phyloP scores from a whole-genome alignment of 768 basidiomycete species.

The Serendipita sp. region DNA sequence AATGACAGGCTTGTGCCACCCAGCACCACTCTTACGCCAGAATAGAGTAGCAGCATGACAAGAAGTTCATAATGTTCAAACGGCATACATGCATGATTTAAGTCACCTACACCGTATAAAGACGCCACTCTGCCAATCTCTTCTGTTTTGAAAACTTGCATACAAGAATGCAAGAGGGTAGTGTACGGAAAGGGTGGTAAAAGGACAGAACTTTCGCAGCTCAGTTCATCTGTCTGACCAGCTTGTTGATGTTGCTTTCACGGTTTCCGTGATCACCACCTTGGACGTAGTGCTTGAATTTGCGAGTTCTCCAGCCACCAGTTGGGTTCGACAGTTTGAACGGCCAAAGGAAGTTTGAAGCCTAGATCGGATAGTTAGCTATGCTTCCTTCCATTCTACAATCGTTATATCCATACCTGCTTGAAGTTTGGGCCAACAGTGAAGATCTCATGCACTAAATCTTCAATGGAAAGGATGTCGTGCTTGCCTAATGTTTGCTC shows the following conservation, averaged over 20 bases:
- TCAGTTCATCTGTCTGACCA: conserved; percentile 53
- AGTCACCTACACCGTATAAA: not conserved
- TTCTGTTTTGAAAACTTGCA: not conserved
- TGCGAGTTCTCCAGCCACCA: conserved; percentile 93
- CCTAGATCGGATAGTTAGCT: conserved; percentile 24
- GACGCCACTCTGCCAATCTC: too few species aligned
- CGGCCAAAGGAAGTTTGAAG: conserved; percentile 95
- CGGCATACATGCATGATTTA: not conserved
- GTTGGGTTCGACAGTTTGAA: conserved; percentile 99
- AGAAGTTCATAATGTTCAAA: not conserved
- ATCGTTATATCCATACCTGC: conserved; percentile 37
- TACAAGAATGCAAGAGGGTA: not conserved
- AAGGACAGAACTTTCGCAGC: not conserved
- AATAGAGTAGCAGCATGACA: not conserved
- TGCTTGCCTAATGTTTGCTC: conserved; percentile 80
- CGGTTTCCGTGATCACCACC: conserved; percentile 97
- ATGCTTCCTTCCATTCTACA: not conserved
- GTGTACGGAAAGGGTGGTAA: not conserved
- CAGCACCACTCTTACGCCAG: not conserved
- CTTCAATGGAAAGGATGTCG: conserved; percentile 93
- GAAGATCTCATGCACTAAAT: conserved; percentile 92
- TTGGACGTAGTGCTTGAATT: conserved; percentile 94
- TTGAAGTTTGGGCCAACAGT: conserved; percentile 98
- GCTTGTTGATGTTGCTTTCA: conserved; percentile 92
- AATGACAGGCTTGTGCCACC: not conserved